phyloP scores from a whole-genome alignment of 75 land plant species.

The Sequoiadendron giganteum region DNA sequence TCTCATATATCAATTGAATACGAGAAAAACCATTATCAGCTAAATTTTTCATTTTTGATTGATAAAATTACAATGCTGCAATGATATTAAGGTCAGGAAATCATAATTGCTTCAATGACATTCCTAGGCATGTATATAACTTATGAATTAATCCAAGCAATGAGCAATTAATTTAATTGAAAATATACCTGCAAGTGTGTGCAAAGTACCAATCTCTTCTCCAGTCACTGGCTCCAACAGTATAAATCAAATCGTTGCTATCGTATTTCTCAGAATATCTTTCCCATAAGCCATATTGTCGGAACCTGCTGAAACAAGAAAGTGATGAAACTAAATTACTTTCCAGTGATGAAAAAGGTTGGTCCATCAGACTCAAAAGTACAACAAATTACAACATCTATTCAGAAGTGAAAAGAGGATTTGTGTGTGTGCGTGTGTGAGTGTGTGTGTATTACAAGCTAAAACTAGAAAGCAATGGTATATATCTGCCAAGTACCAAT shows the following conservation, averaged over 20 bases:
- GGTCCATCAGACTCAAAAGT: neutral
- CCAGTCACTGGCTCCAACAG: constrained; percentile 27
- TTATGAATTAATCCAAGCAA: neutral
- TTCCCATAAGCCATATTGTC: constrained; percentile 26
- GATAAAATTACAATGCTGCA: neutral
- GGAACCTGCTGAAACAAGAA: neutral
- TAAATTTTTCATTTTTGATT: neutral
- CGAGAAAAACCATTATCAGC: neutral
- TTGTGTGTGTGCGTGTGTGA: too few relatives aligned
- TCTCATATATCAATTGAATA: neutral
- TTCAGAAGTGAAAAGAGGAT: neutral
- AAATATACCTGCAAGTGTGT: constrained; percentile 18
- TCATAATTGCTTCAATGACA: neutral
- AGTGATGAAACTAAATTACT: neutral
- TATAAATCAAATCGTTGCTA: constrained; percentile 19
- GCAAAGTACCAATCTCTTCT: constrained; percentile 33
- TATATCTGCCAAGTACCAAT: neutral
- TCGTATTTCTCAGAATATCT: constrained; percentile 22
- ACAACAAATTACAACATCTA: neutral
- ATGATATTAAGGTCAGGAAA: neutral
- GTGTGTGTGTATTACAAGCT: neutral
- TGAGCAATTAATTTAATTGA: neutral
- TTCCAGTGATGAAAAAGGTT: neutral
- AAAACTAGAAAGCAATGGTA: neutral
- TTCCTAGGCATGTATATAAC: neutral